Evolutionary conservation across 2,329 filamentous ascomycete species (phyloP), one percentile per base, ranked within the genome.

Genomic region (Fusarium siculi): DNA sequence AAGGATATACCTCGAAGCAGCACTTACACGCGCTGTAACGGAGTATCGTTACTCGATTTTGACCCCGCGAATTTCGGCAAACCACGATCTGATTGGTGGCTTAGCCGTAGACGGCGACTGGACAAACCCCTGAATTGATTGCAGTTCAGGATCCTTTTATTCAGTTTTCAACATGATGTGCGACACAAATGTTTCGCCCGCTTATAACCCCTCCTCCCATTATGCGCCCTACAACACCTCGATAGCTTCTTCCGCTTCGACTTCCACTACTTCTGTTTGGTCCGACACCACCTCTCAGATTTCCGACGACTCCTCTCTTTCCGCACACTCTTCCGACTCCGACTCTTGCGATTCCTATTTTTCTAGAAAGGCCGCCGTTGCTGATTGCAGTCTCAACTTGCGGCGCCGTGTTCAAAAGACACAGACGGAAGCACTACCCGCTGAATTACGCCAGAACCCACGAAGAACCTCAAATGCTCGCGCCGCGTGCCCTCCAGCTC

Each of bases 251-350:
- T 93, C 93, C 76, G 90, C 92, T 66, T 94, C 93, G 36, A 92
- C 92, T 63, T 95, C 93, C 25, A 89, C 92, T 65, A 89, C 91
- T 63, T 96, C 93, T 39, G 87, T 94, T 77, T 96, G 94, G 87
- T 96, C 94, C 74, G 87, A 92, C 78, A 88, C 86, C 56, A 92
- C 90, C 63, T 91, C 90, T 25, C 92, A 94, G 83, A 86, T 87
- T 70, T 93, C 93, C 60, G 90, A 92, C 77, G 91, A 92, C 68
- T 91, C 91, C 44, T 91, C 90, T 61, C 82, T 88, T 72, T 91
- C 91, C 62, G 87, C 89, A 68, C 87, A 87, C 79, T 88, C 89
- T 66, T 89, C 89, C 71, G 87, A 90, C 77, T 83, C 83, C 63
- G 85, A 88, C 75, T 82, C 83, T 53, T 84, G 83, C 80, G 85